phyloP scores from a whole-genome alignment of 306 rosid genomes.

The Astragalus glycyphyllos region DNA sequence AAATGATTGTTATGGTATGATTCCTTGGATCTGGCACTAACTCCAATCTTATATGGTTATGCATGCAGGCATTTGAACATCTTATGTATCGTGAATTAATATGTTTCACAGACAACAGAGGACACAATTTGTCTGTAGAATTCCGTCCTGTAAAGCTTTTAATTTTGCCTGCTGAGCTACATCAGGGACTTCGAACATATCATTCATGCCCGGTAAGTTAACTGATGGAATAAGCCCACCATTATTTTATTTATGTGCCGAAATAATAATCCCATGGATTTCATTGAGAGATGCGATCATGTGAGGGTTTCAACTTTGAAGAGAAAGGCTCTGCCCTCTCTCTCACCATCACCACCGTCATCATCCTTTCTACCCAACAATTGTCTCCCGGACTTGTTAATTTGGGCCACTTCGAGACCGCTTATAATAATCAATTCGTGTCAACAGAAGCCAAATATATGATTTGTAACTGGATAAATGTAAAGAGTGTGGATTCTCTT shows the following conservation, averaged over 20 bases:
- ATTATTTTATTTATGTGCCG: slow-evolving; percentile 10
- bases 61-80: slow-evolving; percentile 89
- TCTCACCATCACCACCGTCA: no score
- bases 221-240: slow-evolving; percentile 1
- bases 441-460: no score
- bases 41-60: slow-evolving; percentile 16
- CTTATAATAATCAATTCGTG: no score
- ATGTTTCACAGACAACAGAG: slow-evolving; percentile 78
- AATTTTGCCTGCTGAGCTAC: slow-evolving; percentile 65
- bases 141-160: slow-evolving; percentile 81
- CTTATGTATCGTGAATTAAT: slow-evolving; percentile 76
- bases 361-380: no score
- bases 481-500: no score
- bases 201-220: slow-evolving; percentile 81
- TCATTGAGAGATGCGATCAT: slow-evolving; percentile 32
- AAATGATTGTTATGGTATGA: slow-evolving; percentile 27
- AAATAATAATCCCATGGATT: slow-evolving; percentile 21
- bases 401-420: no score
- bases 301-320: no score
- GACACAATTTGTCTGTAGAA: slow-evolving; percentile 67
- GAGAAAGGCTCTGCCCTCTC: no score
- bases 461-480: no score
- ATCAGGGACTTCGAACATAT: slow-evolving; percentile 70
- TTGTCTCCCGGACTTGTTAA: no score
- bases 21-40: background rate